Evolutionary conservation across 768 basidiomycete species (phyloP), one percentile per base, ranked within the genome.

Genomic region (Cubamyces sp.): DNA sequence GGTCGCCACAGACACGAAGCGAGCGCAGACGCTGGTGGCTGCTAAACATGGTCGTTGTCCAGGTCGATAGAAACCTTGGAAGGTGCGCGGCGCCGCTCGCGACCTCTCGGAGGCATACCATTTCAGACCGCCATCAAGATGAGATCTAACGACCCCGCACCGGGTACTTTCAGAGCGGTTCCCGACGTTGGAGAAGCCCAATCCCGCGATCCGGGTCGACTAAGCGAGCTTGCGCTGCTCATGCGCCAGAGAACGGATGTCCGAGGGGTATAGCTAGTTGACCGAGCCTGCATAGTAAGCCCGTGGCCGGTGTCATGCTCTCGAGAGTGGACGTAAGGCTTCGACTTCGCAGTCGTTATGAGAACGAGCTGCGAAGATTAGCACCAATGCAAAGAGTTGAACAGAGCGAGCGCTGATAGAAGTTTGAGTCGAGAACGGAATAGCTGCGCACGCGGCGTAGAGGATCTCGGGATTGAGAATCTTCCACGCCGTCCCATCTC

Each of bases 121-220:
- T 57, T 57, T 57, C 37, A 57, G 57, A 18, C 25, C 47, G 39
- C 57, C 57, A 57, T 57, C 57, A 57, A 34, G 48, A 57, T 57
- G 47, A 4, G 25, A 50, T 57, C 47, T 57, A 8, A 14, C 39
- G 11, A 30, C 57, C 57, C 47, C 57, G 47, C 46, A 49, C 26
- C 41, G 42, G 54, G 25, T 45, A 3, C 21, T 21, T 25, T 34
- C 19, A 30, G 16, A 19, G 34, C 37, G 39, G 26, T 5, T 18
- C 3, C 14, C 18, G 42, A 45, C 42, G 25, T 5, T 30, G 19
- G 26, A 49, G 48, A 49, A 49, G 48, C 26, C 48, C 14, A 26
- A 34, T 34, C 34, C 34, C 34, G 25, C 25, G 25, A 49, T 28
- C 48, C 48, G 26, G 9, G 19, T 46, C 23, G 48, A 16, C 14